Base-by-base conservation (phyloP, 768 basidiomycete genomes). In the Rhodotorula graminis region DNA sequence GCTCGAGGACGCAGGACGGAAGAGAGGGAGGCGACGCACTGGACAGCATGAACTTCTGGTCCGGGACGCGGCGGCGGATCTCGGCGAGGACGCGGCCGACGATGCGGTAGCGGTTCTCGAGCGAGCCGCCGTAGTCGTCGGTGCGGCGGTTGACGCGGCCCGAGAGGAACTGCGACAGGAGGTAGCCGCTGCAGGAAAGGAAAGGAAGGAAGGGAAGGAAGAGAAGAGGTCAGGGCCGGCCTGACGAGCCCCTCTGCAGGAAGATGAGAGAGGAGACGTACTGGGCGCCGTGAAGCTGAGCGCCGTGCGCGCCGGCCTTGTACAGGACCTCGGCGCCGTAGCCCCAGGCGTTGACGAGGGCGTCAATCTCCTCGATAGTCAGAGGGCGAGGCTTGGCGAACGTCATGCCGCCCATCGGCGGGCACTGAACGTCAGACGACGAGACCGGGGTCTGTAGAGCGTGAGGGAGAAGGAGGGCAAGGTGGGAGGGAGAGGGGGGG, bases 41-140 rank as follows among this genome's bases (percentile, higher is more conserved):
- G 72, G 74, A 63, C 11, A 77, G 65, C 25, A 78, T 53, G 68
- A 78, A 78, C 61, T 78, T 70, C 49, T 61, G n/a, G 18, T 66
- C 42, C 44, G 69, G 64, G 6, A 65, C 59, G 14, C 50, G 64
- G 25, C n/a, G 71, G 67, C 64, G 82, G 2, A 89, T 78, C 10
- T 85, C 86, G 50, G 85, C 82, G 9, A 87, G 75, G 33, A 87
- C 81, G 69, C 88, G 86, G 18, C 88, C 80, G 0, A 80, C 76
- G 77, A 90, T 89, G 47, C 84, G 82, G 16, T 83, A 81, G 3
- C 90, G 83, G 61, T 84, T 85, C 78, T 88, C 85, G 31, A 89
- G 81, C 65, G 83, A 84, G 9, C 90, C 90, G 0, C 89, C 89
- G 78, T 88, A 91, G 7, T 55, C 55, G 57, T 76, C 77, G 6